These are phyloP conservation scores for Coleophoma crateriformis DNA, from an alignment of 2,329 filamentous ascomycete genomes.

Conservation along the genomic window DNA sequence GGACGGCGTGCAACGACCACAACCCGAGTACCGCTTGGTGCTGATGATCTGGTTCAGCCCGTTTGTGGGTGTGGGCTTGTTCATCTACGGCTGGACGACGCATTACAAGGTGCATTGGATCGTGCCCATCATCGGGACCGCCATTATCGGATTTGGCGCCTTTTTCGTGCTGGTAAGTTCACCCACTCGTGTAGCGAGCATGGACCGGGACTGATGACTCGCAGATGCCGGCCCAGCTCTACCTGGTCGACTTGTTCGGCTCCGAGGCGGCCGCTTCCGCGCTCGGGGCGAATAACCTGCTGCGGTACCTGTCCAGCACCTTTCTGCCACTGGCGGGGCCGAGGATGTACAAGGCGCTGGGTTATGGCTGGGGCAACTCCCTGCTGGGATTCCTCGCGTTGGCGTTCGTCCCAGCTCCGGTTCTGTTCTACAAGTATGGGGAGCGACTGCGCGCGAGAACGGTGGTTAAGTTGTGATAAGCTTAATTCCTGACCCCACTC, in stretches of 20 bases:
- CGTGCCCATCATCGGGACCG: conserved; percentile 36
- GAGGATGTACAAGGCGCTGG: conserved; percentile 16
- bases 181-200: no score
- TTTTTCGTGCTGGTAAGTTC: conserved; percentile 2
- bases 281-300: conserved; percentile 14
- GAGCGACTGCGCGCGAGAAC: background rate
- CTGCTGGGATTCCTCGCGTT: conserved; percentile 44
- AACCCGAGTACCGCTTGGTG: conserved; percentile 35
- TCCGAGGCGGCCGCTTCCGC: conserved; percentile 17
- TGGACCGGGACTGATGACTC: no score
- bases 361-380: conserved; percentile 33
- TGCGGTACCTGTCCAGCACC: conserved; percentile 17
- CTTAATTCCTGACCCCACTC: no score
- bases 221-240: conserved; percentile 40
- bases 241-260: conserved; percentile 44
- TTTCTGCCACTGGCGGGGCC: conserved; percentile 15
- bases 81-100: conserved; percentile 41
- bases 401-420: conserved; percentile 38
- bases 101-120: conserved; percentile 33
- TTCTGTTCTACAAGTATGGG: conserved; percentile 26
- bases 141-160: conserved; percentile 28
- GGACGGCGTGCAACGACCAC: background rate
- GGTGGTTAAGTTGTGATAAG: background rate
- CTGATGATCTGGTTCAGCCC: conserved; percentile 32
- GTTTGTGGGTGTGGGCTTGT: conserved; percentile 34